Conservation (phyloP, 1,284 basidiomycete species). For the Acaromyces ingoldii region DNA sequence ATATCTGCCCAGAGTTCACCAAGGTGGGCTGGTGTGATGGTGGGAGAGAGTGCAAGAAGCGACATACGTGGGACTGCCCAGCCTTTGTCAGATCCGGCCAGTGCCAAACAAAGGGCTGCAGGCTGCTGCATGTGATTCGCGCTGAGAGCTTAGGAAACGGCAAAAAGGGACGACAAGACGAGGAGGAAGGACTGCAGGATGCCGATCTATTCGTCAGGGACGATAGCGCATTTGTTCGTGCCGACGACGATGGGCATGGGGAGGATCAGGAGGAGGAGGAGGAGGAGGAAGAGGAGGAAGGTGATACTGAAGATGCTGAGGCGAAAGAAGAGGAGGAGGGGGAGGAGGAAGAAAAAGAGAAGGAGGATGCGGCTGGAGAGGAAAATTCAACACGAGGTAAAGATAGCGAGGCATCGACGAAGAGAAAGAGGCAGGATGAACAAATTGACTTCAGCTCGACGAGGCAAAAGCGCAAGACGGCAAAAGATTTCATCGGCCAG, state of each 20-base stretch:
- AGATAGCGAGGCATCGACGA: no score
- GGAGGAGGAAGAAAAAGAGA: constrained; percentile 12
- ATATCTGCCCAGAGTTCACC: constrained; percentile 35
- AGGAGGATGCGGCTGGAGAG: constrained; percentile 8
- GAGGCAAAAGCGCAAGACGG: constrained; percentile 20
- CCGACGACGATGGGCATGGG: constrained; percentile 7
- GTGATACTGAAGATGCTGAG: background rate
- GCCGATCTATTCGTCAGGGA: constrained; percentile 32
- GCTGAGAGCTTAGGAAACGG: constrained; percentile 7
- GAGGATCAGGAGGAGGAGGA: constrained; percentile 15
- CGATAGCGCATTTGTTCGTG: constrained; percentile 20
- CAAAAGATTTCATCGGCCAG: constrained; percentile 14
- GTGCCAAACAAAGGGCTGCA: constrained; percentile 30
- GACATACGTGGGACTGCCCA: constrained; percentile 47
- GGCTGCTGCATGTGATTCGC: constrained; percentile 37
- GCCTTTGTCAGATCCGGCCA: constrained; percentile 40
- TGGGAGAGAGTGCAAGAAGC: constrained; percentile 24
- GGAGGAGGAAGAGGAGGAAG: constrained; percentile 7
- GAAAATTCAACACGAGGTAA: no score
- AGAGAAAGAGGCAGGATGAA: no score
- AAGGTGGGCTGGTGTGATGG: constrained; percentile 43
- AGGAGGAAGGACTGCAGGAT: constrained; percentile 13
- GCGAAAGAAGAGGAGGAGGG: constrained; percentile 2
- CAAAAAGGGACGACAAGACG: constrained; percentile 4
- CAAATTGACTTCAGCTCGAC: no score